Conservation (phyloP, 257 asterid genomes). For the Gentiana straminea region DNA sequence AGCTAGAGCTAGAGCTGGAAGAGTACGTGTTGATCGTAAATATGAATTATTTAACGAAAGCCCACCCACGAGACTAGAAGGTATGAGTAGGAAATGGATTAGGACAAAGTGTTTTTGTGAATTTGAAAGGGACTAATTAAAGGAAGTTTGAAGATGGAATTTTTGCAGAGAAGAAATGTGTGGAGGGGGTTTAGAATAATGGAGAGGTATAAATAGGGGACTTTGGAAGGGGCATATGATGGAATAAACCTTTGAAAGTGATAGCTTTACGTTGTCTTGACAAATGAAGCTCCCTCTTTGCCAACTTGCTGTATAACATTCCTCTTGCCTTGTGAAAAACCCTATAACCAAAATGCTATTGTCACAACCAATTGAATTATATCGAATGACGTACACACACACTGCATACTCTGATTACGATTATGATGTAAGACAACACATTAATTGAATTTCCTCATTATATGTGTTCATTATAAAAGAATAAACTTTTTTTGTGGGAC, state of each 20-base stretch:
- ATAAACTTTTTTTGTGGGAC: no score
- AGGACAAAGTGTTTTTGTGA: not conserved
- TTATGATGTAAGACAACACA: no score
- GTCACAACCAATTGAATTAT: no score
- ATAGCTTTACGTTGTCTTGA: slow-evolving; percentile 27
- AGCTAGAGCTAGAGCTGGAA: not conserved
- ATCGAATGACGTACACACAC: no score
- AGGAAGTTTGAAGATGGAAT: slow-evolving; percentile 7
- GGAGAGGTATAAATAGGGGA: slow-evolving; percentile 54
- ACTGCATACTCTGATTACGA: no score
- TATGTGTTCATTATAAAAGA: no score
- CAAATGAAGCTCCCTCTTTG: slow-evolving; percentile 16
- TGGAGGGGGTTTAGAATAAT: slow-evolving; percentile 62
- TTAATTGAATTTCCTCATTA: no score
- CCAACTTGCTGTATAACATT: not conserved
- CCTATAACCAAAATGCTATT: no score
- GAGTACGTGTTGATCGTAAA: not conserved
- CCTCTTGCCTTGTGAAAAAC: no score
- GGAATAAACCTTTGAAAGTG: slow-evolving; percentile 32
- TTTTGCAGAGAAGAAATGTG: slow-evolving; percentile 28
- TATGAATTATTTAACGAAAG: not conserved
- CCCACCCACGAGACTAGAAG: not conserved
- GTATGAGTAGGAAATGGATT: not conserved
- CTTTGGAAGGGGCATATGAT: slow-evolving; percentile 19
- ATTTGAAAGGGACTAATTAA: slow-evolving; percentile 19